Evolutionary conservation across 164 flowering plant species (phyloP), one percentile per base, ranked within the genome.

Genomic region (Piper betle): DNA sequence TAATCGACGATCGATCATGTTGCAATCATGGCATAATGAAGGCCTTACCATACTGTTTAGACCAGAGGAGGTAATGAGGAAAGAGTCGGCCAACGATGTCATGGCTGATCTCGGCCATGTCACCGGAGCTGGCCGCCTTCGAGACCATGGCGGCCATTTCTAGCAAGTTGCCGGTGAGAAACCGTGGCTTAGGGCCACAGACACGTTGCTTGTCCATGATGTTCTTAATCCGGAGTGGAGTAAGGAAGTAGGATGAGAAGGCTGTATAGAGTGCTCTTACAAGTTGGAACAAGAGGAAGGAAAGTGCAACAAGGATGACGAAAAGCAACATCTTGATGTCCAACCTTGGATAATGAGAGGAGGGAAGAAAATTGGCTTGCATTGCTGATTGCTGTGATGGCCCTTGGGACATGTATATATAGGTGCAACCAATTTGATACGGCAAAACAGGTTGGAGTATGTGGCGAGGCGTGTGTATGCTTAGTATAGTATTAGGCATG

Each of bases 191-290:
- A 2, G 98, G 98, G 67, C 98, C 98, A 81, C 73, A 67, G 66
- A 92, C 88, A n/a, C 97, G 97, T 89, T 92, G 98, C 71, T 63
- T 80, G 40, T 77, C 84, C 98, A 92, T 92, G n/a, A 73, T 65
- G 50, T 72, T 83, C 74, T 63, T 77, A 79, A 92, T 92, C 67
- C 94, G 84, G 75, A 80, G 79, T 2, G 98, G 98, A 17, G 75
- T 84, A 5, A 80, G 20, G 73, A 71, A 84, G 80, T 92, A 92
- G 66, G 80, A 84, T 39, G 80, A 74, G 53, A 89, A 43, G 43
- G 82, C 77, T 1, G 19, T 48, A 16, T 20, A 37, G 52, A 12
- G 38, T 3, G 42, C 61, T 37, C 55, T 42, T 46, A 46, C 11
- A 4, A 63, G 39, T 8, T 43, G n/a, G 6, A 10, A 17, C 15